Conservation (phyloP, 495 filamentous ascomycete genomes). For the Pseudomonodictys pantanalensis region DNA sequence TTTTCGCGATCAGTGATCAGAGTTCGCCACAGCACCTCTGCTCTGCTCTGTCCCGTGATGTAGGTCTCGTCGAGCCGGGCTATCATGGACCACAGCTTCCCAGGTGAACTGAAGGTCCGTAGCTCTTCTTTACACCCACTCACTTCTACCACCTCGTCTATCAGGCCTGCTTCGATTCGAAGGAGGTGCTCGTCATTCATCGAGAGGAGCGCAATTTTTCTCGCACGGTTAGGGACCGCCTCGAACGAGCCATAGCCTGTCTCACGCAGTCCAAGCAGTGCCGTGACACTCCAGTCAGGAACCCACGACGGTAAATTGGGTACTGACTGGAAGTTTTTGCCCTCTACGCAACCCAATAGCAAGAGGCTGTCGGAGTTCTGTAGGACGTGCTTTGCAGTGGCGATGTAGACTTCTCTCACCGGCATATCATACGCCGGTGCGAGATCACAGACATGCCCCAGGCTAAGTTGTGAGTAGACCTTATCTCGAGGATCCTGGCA, state of each 20-base stretch:
- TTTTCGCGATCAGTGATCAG: neutral
- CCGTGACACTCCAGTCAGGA: neutral
- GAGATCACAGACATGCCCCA: neutral
- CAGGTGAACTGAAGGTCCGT: neutral
- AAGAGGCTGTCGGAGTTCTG: neutral
- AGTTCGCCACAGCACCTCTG: neutral
- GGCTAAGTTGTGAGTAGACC: neutral
- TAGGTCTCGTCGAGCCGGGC: neutral
- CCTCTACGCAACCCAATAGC: neutral
- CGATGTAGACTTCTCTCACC: neutral
- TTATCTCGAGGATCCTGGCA: neutral
- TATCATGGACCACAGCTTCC: neutral
- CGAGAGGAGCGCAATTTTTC: neutral
- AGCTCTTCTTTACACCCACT: neutral
- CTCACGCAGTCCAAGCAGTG: neutral
- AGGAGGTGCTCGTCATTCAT: neutral
- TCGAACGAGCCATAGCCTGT: neutral
- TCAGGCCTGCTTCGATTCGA: neutral
- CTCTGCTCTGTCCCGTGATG: neutral
- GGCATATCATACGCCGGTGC: neutral
- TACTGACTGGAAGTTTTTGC: neutral
- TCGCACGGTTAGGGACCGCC: neutral
- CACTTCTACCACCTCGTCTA: neutral
- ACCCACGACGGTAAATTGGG: neutral
- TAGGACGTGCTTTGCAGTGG: neutral